Evolutionary conservation across 2,329 filamentous ascomycete genomes (phyloP).

Genomic region (Sporothrix inflata): DNA sequence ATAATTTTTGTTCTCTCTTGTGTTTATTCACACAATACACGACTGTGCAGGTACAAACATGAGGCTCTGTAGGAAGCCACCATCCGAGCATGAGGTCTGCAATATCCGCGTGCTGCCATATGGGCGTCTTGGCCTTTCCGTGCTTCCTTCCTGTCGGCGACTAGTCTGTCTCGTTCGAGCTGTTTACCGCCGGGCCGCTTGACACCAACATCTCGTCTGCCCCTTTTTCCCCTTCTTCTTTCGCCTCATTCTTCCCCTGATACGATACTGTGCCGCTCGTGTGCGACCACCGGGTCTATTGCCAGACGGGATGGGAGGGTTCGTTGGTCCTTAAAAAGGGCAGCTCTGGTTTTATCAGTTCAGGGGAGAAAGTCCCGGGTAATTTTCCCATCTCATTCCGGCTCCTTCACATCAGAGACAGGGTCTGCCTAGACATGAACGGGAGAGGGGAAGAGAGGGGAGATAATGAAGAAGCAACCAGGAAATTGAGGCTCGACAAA

Average conservation of each 20-base stretch:
- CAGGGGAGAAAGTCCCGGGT: background rate
- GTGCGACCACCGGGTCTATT: conserved; percentile 3
- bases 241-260: background rate
- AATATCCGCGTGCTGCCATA: too few relatives aligned
- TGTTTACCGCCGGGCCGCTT: too few relatives aligned
- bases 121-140: too few relatives aligned
- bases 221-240: background rate
- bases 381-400: conserved; percentile 1
- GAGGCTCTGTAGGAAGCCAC: too few relatives aligned
- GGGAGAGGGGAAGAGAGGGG: background rate
- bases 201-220: background rate
- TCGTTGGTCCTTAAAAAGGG: background rate
- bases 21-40: too few relatives aligned
- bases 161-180: background rate
- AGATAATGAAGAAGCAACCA: background rate
- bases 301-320: background rate
- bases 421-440: background rate
- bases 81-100: too few relatives aligned
- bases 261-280: background rate
- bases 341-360: background rate
- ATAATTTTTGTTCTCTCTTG: too few relatives aligned
- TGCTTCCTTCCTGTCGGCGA: too few relatives aligned
- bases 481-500: background rate
- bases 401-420: background rate
- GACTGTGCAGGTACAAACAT: too few relatives aligned